Percentiles rank a stretch among this genome's conserved stretches.
phyloP scores from a whole-genome alignment of 192 early-diverging fungal species.

The Ramicandelaber brevisporus region DNA sequence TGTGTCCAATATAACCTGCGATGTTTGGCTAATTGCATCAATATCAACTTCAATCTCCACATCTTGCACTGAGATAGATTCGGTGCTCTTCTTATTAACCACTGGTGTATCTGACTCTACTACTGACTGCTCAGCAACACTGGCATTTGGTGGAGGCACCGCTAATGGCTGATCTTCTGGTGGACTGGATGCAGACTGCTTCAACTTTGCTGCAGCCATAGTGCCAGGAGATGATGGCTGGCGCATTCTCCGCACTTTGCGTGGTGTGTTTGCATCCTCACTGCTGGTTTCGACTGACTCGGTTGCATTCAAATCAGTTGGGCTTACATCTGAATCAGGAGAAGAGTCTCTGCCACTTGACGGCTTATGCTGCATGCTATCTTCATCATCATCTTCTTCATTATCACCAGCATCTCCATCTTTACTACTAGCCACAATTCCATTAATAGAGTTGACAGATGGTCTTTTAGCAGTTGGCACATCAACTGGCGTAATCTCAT shows the following conservation, averaged over 20 bases:
- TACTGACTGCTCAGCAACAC: no score
- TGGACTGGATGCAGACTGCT: neutral
- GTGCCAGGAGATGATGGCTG: neutral
- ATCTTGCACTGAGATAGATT: slow-evolving; percentile 44
- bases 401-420: neutral
- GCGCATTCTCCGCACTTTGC: neutral
- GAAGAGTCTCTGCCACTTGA: neutral
- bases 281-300: neutral
- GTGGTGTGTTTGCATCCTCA: neutral
- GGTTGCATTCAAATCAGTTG: no score
- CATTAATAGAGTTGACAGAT: no score
- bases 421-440: no score
- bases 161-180: neutral
- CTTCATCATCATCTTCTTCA: neutral
- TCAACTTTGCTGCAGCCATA: neutral
- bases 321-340: neutral
- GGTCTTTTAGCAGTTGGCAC: no score
- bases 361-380: slow-evolving; percentile 1
- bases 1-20: slow-evolving; percentile 58
- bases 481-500: no score
- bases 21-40: slow-evolving; percentile 59
- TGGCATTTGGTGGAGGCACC: no score
- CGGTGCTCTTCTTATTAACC: slow-evolving; percentile 2
- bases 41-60: slow-evolving; percentile 55
- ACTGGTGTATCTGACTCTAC: neutral